Percentiles rank a stretch among this genome's conserved stretches.
These are phyloP conservation scores for Penicillium sp. DNA, from an alignment of 2,329 filamentous ascomycete species.

Conservation along the genomic window DNA sequence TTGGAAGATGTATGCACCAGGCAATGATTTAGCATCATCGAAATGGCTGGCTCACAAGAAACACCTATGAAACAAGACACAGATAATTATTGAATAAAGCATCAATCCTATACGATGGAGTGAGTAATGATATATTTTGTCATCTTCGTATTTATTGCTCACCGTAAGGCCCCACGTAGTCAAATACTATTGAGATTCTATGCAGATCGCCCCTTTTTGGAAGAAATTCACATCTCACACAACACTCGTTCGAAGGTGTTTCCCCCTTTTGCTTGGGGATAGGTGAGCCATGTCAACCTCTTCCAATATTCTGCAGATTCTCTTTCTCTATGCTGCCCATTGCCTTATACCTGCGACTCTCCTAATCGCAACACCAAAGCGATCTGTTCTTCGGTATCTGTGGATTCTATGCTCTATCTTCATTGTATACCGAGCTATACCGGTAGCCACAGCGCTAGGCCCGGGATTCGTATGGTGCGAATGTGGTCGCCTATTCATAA, in stretches of 20 bases:
- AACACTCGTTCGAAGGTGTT: too few relatives aligned
- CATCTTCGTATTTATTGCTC: neutral
- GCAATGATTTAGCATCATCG: too few relatives aligned
- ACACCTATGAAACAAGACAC: too few relatives aligned
- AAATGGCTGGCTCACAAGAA: too few relatives aligned
- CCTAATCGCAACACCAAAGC: conserved; percentile 11
- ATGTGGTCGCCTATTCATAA: conserved; percentile 7
- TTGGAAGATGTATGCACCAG: too few relatives aligned
- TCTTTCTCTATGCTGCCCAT: conserved; percentile 5
- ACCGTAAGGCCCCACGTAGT: neutral
- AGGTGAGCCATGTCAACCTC: neutral
- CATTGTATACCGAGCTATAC: conserved; percentile 3
- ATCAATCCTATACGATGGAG: neutral
- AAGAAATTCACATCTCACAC: neutral
- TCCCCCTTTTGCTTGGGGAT: neutral
- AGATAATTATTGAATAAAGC: too few relatives aligned
- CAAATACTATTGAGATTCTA: neutral
- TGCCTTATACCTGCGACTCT: conserved; percentile 12
- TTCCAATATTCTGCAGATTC: neutral
- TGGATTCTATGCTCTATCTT: conserved; percentile 8
- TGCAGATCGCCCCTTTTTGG: neutral
- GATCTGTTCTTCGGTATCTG: conserved; percentile 12
- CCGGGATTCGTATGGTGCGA: conserved; percentile 13
- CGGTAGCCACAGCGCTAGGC: conserved; percentile 3
- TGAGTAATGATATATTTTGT: neutral